Conservation (phyloP, 768 basidiomycete species). For the Candolleomyces aberdarensis region DNA sequence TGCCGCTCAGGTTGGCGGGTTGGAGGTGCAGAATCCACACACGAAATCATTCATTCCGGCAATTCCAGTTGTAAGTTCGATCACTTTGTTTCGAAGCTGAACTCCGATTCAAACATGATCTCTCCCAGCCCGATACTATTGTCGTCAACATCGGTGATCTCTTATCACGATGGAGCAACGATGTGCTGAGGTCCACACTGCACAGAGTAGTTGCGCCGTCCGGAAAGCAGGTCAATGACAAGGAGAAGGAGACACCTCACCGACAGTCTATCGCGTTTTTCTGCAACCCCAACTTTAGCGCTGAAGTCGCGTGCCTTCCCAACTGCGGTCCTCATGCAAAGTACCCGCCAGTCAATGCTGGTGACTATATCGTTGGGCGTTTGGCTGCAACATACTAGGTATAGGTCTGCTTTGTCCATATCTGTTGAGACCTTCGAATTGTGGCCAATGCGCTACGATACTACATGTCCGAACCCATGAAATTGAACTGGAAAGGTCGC, state of each 20-base stretch:
- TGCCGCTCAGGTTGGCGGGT: slow-evolving; percentile 59
- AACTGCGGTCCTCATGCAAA: slow-evolving; percentile 57
- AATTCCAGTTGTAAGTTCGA: slow-evolving; percentile 61
- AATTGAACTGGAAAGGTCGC: slow-evolving; percentile 25
- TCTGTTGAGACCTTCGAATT: slow-evolving; percentile 1
- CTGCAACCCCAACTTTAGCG: slow-evolving; percentile 75
- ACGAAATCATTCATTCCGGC: slow-evolving; percentile 71
- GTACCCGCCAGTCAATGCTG: slow-evolving; percentile 70
- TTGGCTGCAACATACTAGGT: slow-evolving; percentile 56
- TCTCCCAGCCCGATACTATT: slow-evolving; percentile 66
- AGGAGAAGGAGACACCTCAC: slow-evolving; percentile 54
- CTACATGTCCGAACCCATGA: slow-evolving; percentile 6
- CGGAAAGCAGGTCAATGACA: slow-evolving; percentile 42
- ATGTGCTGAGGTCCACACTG: slow-evolving; percentile 72
- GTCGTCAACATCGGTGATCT: slow-evolving; percentile 84
- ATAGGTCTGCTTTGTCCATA: slow-evolving; percentile 6
- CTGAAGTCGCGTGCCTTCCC: slow-evolving; percentile 69
- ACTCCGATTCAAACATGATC: neutral
- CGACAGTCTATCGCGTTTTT: slow-evolving; percentile 87
- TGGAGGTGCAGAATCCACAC: slow-evolving; percentile 80
- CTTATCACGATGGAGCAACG: slow-evolving; percentile 81
- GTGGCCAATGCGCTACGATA: no score
- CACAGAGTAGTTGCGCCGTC: slow-evolving; percentile 81
- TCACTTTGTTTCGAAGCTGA: neutral
- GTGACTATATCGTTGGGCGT: slow-evolving; percentile 73